phyloP scores from a whole-genome alignment of 2,329 filamentous ascomycete genomes.

The Talaromyces sp. region DNA sequence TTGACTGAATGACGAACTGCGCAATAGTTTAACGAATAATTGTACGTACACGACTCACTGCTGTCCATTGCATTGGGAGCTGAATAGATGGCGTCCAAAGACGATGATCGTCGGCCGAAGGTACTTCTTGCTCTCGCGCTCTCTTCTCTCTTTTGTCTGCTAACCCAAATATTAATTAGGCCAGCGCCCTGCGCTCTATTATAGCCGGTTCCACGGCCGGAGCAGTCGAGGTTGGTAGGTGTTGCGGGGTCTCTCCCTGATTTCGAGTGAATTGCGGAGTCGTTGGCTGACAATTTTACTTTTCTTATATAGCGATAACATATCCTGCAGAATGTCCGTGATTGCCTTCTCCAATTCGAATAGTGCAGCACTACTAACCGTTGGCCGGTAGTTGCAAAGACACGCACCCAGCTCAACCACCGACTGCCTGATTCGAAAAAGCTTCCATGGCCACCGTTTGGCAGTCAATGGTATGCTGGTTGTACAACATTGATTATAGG shows the following conservation, averaged over 20 bases:
- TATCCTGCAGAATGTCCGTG: constrained; percentile 85
- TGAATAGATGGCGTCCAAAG: constrained; percentile 25
- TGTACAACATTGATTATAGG: constrained; percentile 96
- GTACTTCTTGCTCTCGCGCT: constrained; percentile 16
- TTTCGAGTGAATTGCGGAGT: not conserved
- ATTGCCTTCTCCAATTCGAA: not conserved
- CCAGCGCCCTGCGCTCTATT: constrained; percentile 80
- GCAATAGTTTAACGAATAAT: not conserved
- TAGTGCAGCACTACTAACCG: not conserved
- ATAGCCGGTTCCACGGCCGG: constrained; percentile 90
- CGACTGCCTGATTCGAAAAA: constrained; percentile 75
- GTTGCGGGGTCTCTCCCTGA: constrained; percentile 13
- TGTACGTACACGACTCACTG: not conserved
- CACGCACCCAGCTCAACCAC: constrained; percentile 85
- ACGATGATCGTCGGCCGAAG: constrained; percentile 33
- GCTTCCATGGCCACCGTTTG: constrained; percentile 91
- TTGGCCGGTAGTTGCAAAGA: constrained; percentile 70
- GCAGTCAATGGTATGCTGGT: constrained; percentile 91
- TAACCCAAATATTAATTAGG: constrained; percentile 43
- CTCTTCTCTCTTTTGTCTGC: constrained; percentile 13
- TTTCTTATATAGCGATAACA: constrained; percentile 61
- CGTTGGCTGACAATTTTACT: not conserved
- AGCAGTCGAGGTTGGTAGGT: constrained; percentile 80
- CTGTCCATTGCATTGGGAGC: not conserved
- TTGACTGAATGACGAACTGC: not conserved